These are phyloP conservation scores for Colletotrichum sp. DNA, from an alignment of 2,329 filamentous ascomycete genomes.

Conservation along the genomic window DNA sequence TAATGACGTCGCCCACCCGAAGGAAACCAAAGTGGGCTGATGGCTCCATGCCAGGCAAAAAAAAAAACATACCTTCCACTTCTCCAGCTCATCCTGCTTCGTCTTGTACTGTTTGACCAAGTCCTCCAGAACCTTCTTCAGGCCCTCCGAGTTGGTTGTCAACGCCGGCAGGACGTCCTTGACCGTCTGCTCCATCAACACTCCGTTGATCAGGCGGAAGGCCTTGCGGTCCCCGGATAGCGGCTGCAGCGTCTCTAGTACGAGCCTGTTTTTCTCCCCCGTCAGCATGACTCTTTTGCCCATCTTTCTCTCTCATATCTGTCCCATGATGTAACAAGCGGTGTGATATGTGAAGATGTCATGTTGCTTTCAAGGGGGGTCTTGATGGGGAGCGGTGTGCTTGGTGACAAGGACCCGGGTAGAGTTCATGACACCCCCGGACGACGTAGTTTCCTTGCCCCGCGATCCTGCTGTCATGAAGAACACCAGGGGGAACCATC, in stretches of 20 bases:
- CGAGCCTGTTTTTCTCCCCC: constrained; percentile 67
- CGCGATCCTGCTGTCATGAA: not conserved
- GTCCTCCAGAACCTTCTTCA: constrained; percentile 94
- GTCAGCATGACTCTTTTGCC: not conserved
- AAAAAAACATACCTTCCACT: constrained; percentile 83
- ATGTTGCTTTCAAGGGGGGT: not conserved
- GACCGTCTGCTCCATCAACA: constrained; percentile 92
- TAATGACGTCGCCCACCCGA: not conserved
- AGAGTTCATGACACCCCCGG: not conserved
- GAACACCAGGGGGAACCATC: not conserved
- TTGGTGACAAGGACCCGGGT: constrained; percentile 18
- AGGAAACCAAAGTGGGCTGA: not conserved
- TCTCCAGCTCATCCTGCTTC: constrained; percentile 94
- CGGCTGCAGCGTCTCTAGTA: constrained; percentile 88
- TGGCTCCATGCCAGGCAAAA: not conserved
- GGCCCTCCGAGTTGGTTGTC: constrained; percentile 89
- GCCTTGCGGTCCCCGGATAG: constrained; percentile 89
- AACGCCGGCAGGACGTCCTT: constrained; percentile 90
- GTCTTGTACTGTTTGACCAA: constrained; percentile 95
- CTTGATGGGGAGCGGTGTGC: constrained; percentile 19
- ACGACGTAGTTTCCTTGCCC: not conserved
- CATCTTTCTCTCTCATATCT: not conserved
- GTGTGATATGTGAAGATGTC: constrained; percentile 6
- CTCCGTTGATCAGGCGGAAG: constrained; percentile 98
- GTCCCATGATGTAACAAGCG: not conserved